These are phyloP conservation scores for Globisporangium carolinianum DNA, from an alignment of 352 stramenopile species.

Conservation along the genomic window DNA sequence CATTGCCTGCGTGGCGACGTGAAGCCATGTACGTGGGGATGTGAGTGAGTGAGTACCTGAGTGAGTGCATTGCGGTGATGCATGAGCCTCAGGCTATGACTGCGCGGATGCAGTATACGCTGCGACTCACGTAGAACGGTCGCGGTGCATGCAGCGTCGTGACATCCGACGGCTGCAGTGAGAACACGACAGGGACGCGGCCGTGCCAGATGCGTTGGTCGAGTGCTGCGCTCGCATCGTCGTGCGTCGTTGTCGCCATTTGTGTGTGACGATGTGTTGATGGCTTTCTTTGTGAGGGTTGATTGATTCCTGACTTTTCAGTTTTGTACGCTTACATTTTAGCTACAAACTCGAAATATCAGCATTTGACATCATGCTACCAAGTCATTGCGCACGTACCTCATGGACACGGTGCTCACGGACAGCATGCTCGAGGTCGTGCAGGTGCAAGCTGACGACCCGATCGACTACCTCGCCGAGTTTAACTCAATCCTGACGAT, in stretches of 20 bases:
- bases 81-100: background rate
- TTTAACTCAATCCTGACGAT: too few species aligned
- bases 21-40: conserved; percentile 1
- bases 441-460: conserved; percentile 78
- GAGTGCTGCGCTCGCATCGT: too few species aligned
- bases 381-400: conserved; percentile 72
- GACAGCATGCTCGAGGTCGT: conserved; percentile 86
- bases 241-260: too few species aligned
- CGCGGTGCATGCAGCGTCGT: conserved; percentile 73
- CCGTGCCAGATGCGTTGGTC: conserved; percentile 53
- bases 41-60: conserved; percentile 1
- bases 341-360: too few species aligned
- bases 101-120: background rate
- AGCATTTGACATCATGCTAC: too few species aligned
- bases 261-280: too few species aligned
- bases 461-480: conserved; percentile 84
- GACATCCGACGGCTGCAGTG: conserved; percentile 64
- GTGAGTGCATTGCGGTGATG: background rate
- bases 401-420: conserved; percentile 83
- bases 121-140: conserved; percentile 66
- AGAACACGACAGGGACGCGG: conserved; percentile 66
- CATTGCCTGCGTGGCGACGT: too few species aligned
- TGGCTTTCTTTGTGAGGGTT: too few species aligned
- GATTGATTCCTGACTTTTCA: too few species aligned
- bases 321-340: too few species aligned